These are phyloP conservation scores for Sclerotinia minor DNA, from an alignment of 2,329 filamentous ascomycete species.

Conservation along the genomic window DNA sequence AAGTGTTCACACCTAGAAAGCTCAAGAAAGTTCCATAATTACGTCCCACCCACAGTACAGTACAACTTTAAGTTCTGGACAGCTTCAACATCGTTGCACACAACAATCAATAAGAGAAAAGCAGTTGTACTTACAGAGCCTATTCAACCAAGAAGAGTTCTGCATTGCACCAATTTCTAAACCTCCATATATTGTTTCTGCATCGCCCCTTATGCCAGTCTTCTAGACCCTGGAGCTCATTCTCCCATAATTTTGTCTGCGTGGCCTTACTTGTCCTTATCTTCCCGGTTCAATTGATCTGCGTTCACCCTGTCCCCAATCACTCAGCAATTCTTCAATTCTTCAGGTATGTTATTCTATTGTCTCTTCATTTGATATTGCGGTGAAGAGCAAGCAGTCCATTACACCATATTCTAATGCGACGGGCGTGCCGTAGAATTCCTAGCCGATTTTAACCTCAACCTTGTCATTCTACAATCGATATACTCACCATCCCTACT, in stretches of 20 bases:
- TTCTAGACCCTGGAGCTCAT: conserved; percentile 30
- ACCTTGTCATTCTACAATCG: conserved; percentile 18
- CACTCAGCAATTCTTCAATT: conserved; percentile 20
- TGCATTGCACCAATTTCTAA: conserved; percentile 23
- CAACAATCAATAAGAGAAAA: background rate
- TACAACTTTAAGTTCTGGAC: conserved; percentile 16
- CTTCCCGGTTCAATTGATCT: conserved; percentile 29
- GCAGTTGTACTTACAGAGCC: conserved; percentile 12
- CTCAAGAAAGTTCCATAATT: conserved; percentile 17
- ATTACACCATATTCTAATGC: conserved; percentile 1
- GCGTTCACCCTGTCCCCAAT: conserved; percentile 17
- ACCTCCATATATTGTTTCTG: conserved; percentile 25
- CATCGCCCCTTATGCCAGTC: conserved; percentile 37
- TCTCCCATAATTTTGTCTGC: conserved; percentile 32
- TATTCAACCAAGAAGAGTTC: conserved; percentile 11
- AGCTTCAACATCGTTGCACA: conserved; percentile 17
- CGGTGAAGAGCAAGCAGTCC: background rate
- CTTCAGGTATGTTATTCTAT: background rate
- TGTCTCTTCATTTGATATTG: background rate
- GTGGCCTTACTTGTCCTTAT: conserved; percentile 36
- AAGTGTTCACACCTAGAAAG: conserved; percentile 3
- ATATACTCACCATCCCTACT: background rate
- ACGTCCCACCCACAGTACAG: background rate
- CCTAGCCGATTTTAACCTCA: conserved; percentile 13
- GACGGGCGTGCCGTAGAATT: conserved; percentile 12